Conservation (phyloP, 805 yeast species). For the Sugiyamaella chiloensis region DNA sequence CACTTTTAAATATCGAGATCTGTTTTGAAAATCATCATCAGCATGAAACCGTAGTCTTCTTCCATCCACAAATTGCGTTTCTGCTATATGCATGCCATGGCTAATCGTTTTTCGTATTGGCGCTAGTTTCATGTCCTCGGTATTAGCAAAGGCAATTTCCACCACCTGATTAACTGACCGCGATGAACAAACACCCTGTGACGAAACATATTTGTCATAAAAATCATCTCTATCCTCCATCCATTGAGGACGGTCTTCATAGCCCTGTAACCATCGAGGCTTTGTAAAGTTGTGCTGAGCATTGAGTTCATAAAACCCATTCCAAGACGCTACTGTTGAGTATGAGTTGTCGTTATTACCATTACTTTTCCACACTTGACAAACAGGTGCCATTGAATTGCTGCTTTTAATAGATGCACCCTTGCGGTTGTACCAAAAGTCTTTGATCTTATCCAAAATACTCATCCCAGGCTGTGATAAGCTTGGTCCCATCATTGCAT, state of each 20-base stretch:
- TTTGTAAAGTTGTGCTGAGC: slow-evolving; percentile 19
- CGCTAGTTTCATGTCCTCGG: slow-evolving; percentile 1
- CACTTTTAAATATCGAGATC: neutral
- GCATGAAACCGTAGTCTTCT: slow-evolving; percentile 7
- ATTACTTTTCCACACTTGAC: neutral
- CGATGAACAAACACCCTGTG: slow-evolving; percentile 13
- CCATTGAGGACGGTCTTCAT: slow-evolving; percentile 9
- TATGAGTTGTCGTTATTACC: neutral
- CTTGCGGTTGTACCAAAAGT: neutral
- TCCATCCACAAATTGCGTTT: neutral
- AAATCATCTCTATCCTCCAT: slow-evolving; percentile 21
- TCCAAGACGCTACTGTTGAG: slow-evolving; percentile 34
- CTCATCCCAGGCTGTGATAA: neutral
- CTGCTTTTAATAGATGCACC: neutral
- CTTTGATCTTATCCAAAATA: neutral
- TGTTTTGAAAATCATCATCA: slow-evolving; percentile 6
- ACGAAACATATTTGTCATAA: slow-evolving; percentile 16
- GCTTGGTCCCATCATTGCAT: neutral
- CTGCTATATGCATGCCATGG: neutral
- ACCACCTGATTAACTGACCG: slow-evolving; percentile 7
- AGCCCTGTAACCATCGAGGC: slow-evolving; percentile 14
- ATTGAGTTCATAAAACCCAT: slow-evolving; percentile 30
- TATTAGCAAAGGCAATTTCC: slow-evolving; percentile 1
- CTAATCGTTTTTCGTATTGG: neutral
- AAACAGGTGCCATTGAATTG: neutral